Base-by-base conservation (phyloP, 1,284 basidiomycete species). In the Bondarzewia mesenterica region DNA sequence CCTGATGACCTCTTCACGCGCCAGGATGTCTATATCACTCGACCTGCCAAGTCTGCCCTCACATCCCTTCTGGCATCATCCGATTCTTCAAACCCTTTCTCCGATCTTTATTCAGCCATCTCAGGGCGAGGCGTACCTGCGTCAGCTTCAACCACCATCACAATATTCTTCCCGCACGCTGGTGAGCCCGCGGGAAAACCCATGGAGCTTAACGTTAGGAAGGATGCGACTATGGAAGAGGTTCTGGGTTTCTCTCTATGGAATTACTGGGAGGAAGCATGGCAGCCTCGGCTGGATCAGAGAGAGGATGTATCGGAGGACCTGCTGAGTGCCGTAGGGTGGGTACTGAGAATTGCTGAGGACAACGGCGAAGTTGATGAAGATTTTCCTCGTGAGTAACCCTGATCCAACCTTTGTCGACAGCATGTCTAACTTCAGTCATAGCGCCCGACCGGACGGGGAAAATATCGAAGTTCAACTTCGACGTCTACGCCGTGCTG, bases 361-460 rank as follows among this genome's bases (percentile, higher is more conserved):
- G 91, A 94, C 46, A 93, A 98, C 63, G 96, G 96, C 15, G 93
- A 97, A 64, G 93, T 98, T 0, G 96, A 99, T 62, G 95, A 98
- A 63, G 96, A 99, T 66, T 99, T 95, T 60, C 95, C 96, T 25
- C 84, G 91, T 93, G 60, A 56, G 80, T 56, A 61, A 43, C 39
- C 26, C 18, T 12, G 3, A 37, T 40, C 45, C 18, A 44, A 25
- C 35, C 49, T 22, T 10, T 37, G 40, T 18, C 21, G 23, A 14
- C 37, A 49, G 16, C 51, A 27, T 43, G 39, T 46, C 51, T 18
- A 26, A 43, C 16, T 25, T 15, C 22, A 12, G 26, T n/a, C 55
- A n/a, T 56, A 93, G 93, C 94, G 2, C 86, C 96, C 10, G 96
- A 98, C 62, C 75, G 95, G 29, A 84, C 82, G 44, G 80, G 89